phyloP scores from a whole-genome alignment of 2,329 filamentous ascomycete genomes.

The Alternaria longipes region DNA sequence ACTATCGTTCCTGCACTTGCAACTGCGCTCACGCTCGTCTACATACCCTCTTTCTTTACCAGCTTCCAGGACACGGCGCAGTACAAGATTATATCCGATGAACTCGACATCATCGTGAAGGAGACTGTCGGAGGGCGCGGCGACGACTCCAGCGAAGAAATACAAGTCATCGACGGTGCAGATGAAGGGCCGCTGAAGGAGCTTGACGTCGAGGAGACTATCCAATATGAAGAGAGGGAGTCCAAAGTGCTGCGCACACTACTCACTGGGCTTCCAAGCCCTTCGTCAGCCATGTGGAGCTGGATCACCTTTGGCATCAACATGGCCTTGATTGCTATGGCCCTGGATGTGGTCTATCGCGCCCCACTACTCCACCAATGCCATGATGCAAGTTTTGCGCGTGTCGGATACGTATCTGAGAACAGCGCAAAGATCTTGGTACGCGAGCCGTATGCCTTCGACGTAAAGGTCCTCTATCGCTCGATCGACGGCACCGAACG shows the following conservation, averaged over 20 bases:
- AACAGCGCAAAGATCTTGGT: conserved; percentile 82
- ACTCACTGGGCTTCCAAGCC: conserved; percentile 78
- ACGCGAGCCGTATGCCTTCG: conserved; percentile 78
- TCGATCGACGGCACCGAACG: conserved; percentile 37
- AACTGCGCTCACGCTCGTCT: conserved; percentile 71
- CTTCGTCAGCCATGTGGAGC: conserved; percentile 72
- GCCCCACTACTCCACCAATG: conserved; percentile 74
- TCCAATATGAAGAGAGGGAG: conserved; percentile 67
- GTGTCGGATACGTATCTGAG: conserved; percentile 86
- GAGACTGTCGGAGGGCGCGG: conserved; percentile 50
- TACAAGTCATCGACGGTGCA: conserved; percentile 53
- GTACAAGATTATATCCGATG: conserved; percentile 66
- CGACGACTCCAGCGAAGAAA: conserved; percentile 42
- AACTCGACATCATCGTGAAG: conserved; percentile 62
- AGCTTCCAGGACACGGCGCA: conserved; percentile 66
- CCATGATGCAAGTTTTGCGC: conserved; percentile 82
- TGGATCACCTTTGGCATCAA: conserved; percentile 77
- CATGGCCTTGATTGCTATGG: conserved; percentile 70
- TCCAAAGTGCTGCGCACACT: conserved; percentile 70
- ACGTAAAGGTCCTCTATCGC: conserved; percentile 62
- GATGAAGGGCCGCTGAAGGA: conserved; percentile 51
- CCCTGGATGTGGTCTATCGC: conserved; percentile 80
- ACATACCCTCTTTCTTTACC: conserved; percentile 69
- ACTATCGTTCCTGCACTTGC: conserved; percentile 57
- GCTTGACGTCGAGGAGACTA: conserved; percentile 70